Conservation (phyloP, 257 asterid species). For the Solanum boliviense region DNA sequence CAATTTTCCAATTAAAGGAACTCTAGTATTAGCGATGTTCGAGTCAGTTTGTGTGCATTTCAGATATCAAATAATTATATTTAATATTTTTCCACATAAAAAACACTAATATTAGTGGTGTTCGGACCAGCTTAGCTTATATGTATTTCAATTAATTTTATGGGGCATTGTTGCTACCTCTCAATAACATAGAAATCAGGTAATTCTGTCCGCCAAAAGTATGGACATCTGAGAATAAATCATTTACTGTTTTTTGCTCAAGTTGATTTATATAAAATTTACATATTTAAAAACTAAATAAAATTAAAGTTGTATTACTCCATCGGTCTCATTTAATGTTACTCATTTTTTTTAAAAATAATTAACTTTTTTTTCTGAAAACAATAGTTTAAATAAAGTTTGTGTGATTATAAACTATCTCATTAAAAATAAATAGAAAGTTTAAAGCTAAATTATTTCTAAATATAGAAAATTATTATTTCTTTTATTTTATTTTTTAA, state of each 20-base stretch:
- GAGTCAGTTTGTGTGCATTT: too few relatives aligned
- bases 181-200: too few relatives aligned
- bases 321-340: neutral
- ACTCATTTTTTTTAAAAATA: neutral
- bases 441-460: neutral
- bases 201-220: neutral
- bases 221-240: neutral
- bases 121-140: neutral
- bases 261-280: neutral
- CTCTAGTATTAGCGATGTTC: neutral
- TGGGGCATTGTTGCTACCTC: neutral
- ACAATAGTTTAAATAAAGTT: accelerated
- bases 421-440: neutral
- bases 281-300: neutral
- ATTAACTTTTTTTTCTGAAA: neutral
- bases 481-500: neutral
- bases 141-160: neutral
- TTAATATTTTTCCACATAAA: neutral
- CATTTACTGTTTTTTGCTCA: neutral
- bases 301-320: neutral
- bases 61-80: neutral
- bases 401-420: neutral
- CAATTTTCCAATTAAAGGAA: neutral
- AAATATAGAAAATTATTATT: neutral
- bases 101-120: neutral